These are phyloP conservation scores for Erodium trifolium DNA, from an alignment of 441 rosid species.

Conservation along the genomic window DNA sequence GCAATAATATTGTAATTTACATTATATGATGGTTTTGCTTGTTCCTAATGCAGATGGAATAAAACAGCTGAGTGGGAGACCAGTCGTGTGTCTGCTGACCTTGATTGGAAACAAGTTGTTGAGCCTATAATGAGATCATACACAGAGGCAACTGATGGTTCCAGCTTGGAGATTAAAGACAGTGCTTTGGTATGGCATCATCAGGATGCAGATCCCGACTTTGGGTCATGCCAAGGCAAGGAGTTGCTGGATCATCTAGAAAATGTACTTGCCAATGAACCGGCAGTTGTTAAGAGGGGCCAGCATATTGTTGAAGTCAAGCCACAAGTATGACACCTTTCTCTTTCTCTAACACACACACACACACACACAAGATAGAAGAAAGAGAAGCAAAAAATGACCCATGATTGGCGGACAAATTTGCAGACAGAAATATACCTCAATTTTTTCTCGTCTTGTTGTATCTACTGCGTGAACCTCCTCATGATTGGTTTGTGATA, in stretches of 20 bases:
- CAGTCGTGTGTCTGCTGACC: slow-evolving; percentile 41
- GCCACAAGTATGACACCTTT: slow-evolving; percentile 52
- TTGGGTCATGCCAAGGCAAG: slow-evolving; percentile 87
- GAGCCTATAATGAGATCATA: slow-evolving; percentile 74
- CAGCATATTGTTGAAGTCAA: slow-evolving; percentile 86
- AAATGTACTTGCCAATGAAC: slow-evolving; percentile 78
- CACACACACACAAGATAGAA: neutral
- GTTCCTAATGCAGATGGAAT: slow-evolving; percentile 43
- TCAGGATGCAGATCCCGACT: slow-evolving; percentile 89
- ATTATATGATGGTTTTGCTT: neutral
- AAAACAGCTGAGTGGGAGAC: slow-evolving; percentile 58
- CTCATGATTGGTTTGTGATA: too few species aligned
- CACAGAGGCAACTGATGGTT: slow-evolving; percentile 82
- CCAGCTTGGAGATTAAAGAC: slow-evolving; percentile 64
- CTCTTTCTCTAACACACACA: neutral
- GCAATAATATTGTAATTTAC: neutral
- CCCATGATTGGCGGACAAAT: neutral
- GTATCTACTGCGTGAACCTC: too few species aligned
- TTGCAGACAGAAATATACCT: neutral
- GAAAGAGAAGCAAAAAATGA: neutral
- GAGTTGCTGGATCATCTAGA: slow-evolving; percentile 79
- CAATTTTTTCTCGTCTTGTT: neutral
- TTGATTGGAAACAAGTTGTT: slow-evolving; percentile 69
- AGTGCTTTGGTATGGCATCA: slow-evolving; percentile 89
- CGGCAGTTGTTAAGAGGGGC: slow-evolving; percentile 64